Base-by-base conservation (phyloP, 768 basidiomycete species). In the Fibroporia radiculosa region DNA sequence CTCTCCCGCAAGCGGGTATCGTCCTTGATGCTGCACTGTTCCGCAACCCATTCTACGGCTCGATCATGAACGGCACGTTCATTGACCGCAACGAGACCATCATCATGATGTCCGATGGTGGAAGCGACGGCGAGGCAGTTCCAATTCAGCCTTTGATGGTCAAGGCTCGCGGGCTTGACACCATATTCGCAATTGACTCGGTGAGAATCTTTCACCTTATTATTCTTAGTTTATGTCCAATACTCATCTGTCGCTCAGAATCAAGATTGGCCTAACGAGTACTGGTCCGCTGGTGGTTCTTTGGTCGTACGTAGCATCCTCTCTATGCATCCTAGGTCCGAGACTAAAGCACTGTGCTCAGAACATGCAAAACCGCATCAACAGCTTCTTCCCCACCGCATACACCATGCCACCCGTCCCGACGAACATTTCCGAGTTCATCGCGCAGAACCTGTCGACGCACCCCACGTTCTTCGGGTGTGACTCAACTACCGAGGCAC, bases 381-480 rank as follows among this genome's bases (percentile, higher is more conserved):
- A n/a, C n/a, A 27, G 64, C 76, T 18, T 66, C 62, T 31, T 57
- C 38, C 46, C 46, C 29, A 3, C 29, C 8, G 54, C 68, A 1
- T 60, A 56, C 48, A 25, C 33, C 37, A 77, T 84, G 56, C 84
- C 84, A 1, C 78, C 80, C 3, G 73, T 84, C 27, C 84, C 84
- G 12, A 54, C 63, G 5, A 70, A 67, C 8, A 53, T 67, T 0
- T 68, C 68, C 3, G 69, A 68, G 10, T 87, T 84, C 59, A 55
- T 82, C 29, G 59, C 64, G 1, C 73, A 72, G 4, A 82, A 84
- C 28, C 70, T 86, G 1, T 85, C 80, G 55, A 65, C 64, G 35
- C 75, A 81, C 22, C 76, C 85, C 2, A 83, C 83, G 0, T 88
- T 91, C 66, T 90, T 88, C 64, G 88, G 88, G 3, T 90, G 87